Percentiles rank a stretch among this genome's conserved stretches.
These are phyloP conservation scores for Zostera marina DNA, from an alignment of 116 monocot species.

Conservation along the genomic window DNA sequence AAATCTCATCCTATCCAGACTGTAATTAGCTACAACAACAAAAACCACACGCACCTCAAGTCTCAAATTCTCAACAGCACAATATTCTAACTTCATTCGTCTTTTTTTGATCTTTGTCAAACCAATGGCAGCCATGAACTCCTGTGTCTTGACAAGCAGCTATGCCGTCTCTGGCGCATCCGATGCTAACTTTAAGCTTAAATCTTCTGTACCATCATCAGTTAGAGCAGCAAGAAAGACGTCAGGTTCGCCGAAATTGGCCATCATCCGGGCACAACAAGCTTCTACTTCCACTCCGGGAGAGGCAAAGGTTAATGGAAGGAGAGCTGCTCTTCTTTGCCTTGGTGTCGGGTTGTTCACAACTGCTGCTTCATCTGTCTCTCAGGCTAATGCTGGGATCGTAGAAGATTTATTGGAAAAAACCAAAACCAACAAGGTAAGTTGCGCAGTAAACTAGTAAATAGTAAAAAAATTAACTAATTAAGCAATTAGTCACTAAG, in stretches of 20 bases:
- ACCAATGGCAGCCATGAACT: conserved; percentile 71
- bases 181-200: conserved; percentile 28
- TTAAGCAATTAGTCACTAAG: no score
- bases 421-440: conserved; percentile 87
- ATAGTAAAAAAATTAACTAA: not conserved
- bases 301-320: conserved; percentile 31
- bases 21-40: conserved; percentile 15
- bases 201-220: not conserved
- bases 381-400: conserved; percentile 57
- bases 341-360: conserved; percentile 55
- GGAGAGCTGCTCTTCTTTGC: conserved; percentile 62
- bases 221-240: conserved; percentile 8
- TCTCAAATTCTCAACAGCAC: not conserved
- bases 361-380: conserved; percentile 17
- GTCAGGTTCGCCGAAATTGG: conserved; percentile 12
- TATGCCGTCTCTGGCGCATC: conserved; percentile 35
- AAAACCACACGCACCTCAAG: conserved; percentile 5
- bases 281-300: conserved; percentile 5
- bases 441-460: not conserved
- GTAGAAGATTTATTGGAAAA: conserved; percentile 86
- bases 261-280: conserved; percentile 36
- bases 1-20: conserved; percentile 79
- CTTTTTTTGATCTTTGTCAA: not conserved
- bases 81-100: not conserved
- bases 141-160: conserved; percentile 66